These are phyloP conservation scores for Antitrichia curtipendula DNA, from an alignment of 225 moss, liverwort and hornwort species.

Conservation along the genomic window DNA sequence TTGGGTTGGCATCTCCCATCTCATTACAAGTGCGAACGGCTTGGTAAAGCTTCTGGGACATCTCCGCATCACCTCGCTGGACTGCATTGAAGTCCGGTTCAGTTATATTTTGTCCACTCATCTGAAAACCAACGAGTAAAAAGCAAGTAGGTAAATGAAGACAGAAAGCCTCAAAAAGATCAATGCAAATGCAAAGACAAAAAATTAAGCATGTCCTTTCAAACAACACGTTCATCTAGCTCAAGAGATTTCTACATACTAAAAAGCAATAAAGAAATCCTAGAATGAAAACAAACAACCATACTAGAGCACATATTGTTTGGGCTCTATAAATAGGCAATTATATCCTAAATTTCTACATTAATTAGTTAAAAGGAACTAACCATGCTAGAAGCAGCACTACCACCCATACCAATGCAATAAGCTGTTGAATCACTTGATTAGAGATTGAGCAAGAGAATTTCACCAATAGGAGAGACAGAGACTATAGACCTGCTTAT, in stretches of 20 bases:
- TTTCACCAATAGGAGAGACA: too few relatives aligned
- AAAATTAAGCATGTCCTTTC: not conserved
- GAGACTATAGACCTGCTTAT: too few relatives aligned
- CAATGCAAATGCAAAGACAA: not conserved
- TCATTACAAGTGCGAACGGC: slow-evolving; percentile 98
- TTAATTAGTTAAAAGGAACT: not conserved
- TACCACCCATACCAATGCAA: slow-evolving; percentile 98
- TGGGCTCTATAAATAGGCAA: not conserved
- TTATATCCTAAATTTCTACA: not conserved
- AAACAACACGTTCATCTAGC: not conserved
- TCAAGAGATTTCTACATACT: not conserved
- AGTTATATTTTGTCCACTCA: slow-evolving; percentile 89
- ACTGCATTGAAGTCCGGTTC: slow-evolving; percentile 98
- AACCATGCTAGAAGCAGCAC: slow-evolving; percentile 99
- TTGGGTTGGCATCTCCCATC: slow-evolving; percentile 83
- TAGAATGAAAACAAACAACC: not conserved
- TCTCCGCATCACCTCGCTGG: slow-evolving; percentile 98
- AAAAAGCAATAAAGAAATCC: not conserved
- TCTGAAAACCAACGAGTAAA: slow-evolving; percentile 23
- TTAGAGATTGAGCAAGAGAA: too few relatives aligned
- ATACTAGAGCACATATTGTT: not conserved
- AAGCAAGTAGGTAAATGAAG: not conserved
- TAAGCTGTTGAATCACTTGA: too few relatives aligned
- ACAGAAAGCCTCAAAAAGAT: not conserved
- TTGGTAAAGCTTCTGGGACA: slow-evolving; percentile 95